Evolutionary conservation across 2,329 filamentous ascomycete species (phyloP), one percentile per base, ranked within the genome.

Genomic region (Aspergillus sp.): DNA sequence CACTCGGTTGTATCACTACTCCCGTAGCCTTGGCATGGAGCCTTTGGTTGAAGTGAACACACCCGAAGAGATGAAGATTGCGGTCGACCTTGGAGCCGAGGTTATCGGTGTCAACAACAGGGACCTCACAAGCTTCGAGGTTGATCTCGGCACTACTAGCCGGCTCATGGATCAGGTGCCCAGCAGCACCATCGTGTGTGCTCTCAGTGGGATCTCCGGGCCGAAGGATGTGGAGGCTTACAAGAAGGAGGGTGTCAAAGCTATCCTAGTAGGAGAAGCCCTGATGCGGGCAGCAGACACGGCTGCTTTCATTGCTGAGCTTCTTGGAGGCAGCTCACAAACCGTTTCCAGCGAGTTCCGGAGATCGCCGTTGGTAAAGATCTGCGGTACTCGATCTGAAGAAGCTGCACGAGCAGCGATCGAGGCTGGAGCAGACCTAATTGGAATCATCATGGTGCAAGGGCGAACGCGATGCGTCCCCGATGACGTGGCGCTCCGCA

Each of bases 91-190:
- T 21, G 95, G 94, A 10, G 86, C 95, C 21, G 90, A 93, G 77
- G 94, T 92, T 39, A 96, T 99, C 70, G 95, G 95, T 25, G 95
- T 99, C 68, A 99, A 99, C 80, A 99, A 99, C 80, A 88, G 95
- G 58, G 96, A 99, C 71, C 83, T 99, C 11, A 94, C 94, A 68
- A 98, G 89, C 70, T 99, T 99, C 70, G 93, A 98, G 73, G 95
- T 99, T 19, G 96, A 99, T 74, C 85, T 99, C 64, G 88, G 90
- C 62, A 99, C 94, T 0, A 96, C 94, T 1, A 92, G 90, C 71
- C 88, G 94, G 23, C 80, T 99, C 52, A 91, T 96, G 77, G 89
- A 88, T 70, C 89, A 94, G 80, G 93, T 97, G 3, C 90, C 92
- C 2, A 86, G 90, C 64, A 89, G 87, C 58, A 96, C 92, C 3